Conservation (phyloP, 352 stramenopile species). For the Pythium aristosporum region DNA sequence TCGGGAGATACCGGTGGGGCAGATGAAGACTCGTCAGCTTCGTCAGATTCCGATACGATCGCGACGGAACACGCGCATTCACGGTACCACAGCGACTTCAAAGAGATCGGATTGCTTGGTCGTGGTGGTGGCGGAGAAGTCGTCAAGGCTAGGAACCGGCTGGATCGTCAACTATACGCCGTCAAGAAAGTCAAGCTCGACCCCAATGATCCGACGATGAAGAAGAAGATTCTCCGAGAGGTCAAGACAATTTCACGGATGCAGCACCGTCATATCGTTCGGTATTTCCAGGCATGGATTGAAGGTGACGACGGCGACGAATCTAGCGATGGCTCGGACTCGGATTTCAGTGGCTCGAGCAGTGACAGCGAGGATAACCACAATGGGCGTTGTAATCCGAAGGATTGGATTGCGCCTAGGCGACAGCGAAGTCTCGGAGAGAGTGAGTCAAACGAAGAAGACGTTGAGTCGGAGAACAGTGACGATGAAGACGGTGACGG, state of each 20-base stretch:
- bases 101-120: conserved; percentile 80
- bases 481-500: conserved; percentile 55
- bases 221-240: conserved; percentile 95
- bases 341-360: conserved; percentile 37
- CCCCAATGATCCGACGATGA: conserved; percentile 87
- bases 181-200: conserved; percentile 89
- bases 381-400: conserved; percentile 32
- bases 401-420: conserved; percentile 22
- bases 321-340: conserved; percentile 20
- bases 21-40: conserved; percentile 40
- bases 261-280: conserved; percentile 95
- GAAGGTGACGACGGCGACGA: conserved; percentile 60
- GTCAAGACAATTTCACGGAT: conserved; percentile 96
- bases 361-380: conserved; percentile 23
- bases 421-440: conserved; percentile 23
- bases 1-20: conserved; percentile 16
- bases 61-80: conserved; percentile 58
- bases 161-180: conserved; percentile 83
- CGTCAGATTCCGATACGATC: conserved; percentile 45
- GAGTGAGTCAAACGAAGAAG: conserved; percentile 41
- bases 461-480: conserved; percentile 50
- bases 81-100: conserved; percentile 84
- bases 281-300: conserved; percentile 92
- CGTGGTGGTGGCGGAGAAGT: conserved; percentile 83
- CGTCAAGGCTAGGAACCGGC: conserved; percentile 78